Base-by-base conservation (phyloP, 169 alveolate genomes). In the Plasmodium cynomolgi region DNA sequence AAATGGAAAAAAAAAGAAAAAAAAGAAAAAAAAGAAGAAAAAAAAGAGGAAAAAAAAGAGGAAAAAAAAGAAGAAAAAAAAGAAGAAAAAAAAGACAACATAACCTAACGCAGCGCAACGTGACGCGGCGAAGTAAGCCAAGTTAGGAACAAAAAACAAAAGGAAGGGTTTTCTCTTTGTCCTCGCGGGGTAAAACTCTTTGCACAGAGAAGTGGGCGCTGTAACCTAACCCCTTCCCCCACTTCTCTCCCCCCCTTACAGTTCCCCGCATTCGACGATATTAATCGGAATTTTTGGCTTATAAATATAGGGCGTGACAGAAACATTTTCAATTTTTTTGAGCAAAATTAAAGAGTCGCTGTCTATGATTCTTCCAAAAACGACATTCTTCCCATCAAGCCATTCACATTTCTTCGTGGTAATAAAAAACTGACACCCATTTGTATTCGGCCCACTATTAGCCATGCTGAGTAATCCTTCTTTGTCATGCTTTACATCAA, bases 311-410 rank as follows among this genome's bases (percentile, higher is more conserved):
- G 97, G 97, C 5, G 97, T 93, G 20, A 97, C 98, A 3, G 98
- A 96, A 5, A 97, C 98, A 83, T 94, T 96, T 93, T 97, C 98
- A 92, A 97, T 97, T 92, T 97, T 97, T 62, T 96, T 96, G 54
- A 97, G 92, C 58, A 96, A 95, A 37, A 97, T 93, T 33, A 91
- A 90, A 68, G 98, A 97, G 26, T 97, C 98, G 75, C 95, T 96
- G 83, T 97, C 99, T 71, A 96, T 77, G 73, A 96, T 95, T 85
- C 97, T 97, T 33, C 99, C 99, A 95, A 98, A 98, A 31, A 98
- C 99, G 41, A 98, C 99, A 83, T 99, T 99, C 97, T 98, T 98
- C 37, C 98, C 98, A 96, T 99, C 99, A 47, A 99, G 96, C 99
- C 99, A 99, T 82, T 98, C 98, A 92, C 99, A 97, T 86, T 97